phyloP scores from a whole-genome alignment of 805 yeast genomes.

The Saccharomycopsis sp. region DNA sequence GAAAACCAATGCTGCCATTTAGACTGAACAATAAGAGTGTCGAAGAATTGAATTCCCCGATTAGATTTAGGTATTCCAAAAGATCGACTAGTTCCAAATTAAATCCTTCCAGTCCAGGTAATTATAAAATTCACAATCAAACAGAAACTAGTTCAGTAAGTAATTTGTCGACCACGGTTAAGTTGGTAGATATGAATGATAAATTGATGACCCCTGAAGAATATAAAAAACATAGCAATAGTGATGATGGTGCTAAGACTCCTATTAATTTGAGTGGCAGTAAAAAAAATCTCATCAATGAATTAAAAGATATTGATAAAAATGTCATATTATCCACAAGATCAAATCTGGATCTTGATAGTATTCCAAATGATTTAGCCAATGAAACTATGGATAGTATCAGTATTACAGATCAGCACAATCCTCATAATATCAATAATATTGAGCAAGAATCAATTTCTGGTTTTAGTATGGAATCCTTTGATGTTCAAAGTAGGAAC shows the following conservation, averaged over 20 bases:
- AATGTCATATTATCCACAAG: neutral
- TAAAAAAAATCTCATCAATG: conserved; percentile 12
- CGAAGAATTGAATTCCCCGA: conserved; percentile 13
- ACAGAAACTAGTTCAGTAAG: neutral
- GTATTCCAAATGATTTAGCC: neutral
- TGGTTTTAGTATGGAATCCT: conserved; percentile 4
- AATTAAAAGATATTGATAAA: neutral
- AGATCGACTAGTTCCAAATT: neutral
- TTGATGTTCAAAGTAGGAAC: conserved; percentile 10
- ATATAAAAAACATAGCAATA: conserved; percentile 8
- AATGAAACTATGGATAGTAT: neutral
- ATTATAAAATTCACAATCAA: neutral
- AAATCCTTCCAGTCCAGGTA: neutral
- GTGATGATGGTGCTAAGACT: conserved; percentile 1
- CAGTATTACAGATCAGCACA: neutral
- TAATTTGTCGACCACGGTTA: conserved; percentile 12
- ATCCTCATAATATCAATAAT: neutral
- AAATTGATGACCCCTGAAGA: conserved; percentile 16
- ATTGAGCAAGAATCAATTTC: conserved; percentile 4
- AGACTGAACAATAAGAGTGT: conserved; percentile 7
- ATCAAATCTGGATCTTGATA: neutral
- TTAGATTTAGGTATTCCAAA: conserved; percentile 10
- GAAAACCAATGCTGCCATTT: conserved; percentile 11
- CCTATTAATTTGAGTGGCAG: conserved; percentile 3
- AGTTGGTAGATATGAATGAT: conserved; percentile 16